Conservation (phyloP, 352 stramenopile species). For the Phytophthora sp. region DNA sequence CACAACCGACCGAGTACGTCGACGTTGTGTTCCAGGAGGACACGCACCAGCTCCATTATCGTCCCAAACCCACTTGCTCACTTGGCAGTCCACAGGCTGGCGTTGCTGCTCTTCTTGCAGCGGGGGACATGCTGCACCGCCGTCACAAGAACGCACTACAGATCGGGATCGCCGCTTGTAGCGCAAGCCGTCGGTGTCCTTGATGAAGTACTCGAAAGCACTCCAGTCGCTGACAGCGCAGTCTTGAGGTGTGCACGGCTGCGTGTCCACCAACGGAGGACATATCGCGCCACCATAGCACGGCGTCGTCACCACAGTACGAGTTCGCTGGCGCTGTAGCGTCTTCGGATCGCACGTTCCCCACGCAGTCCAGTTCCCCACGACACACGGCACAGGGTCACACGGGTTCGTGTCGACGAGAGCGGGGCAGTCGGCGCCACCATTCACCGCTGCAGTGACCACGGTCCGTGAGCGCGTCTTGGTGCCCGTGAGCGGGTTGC, state of each 20-base stretch:
- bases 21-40: conserved; percentile 32
- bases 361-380: conserved; percentile 44
- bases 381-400: conserved; percentile 45
- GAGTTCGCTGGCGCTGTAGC: conserved; percentile 38
- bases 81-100: conserved; percentile 61
- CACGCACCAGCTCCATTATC: conserved; percentile 41
- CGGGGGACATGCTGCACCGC: conserved; percentile 45
- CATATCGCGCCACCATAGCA: conserved; percentile 49
- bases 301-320: conserved; percentile 30
- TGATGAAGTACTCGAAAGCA: conserved; percentile 46
- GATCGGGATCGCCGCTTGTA: conserved; percentile 57
- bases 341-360: conserved; percentile 37
- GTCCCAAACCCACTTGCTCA: conserved; percentile 61
- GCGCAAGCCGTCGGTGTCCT: conserved; percentile 40
- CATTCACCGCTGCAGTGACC: conserved; percentile 29
- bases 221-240: conserved; percentile 62
- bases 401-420: conserved; percentile 40
- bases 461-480: conserved; percentile 53
- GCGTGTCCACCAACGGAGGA: conserved; percentile 36
- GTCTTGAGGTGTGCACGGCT: conserved; percentile 48
- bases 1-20: conserved; percentile 36
- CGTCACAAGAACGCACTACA: conserved; percentile 38
- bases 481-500: conserved; percentile 48
- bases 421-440: conserved; percentile 38
- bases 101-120: conserved; percentile 58